These are phyloP conservation scores for Metrosideros polymorpha DNA, from an alignment of 441 rosid species.

Conservation along the genomic window DNA sequence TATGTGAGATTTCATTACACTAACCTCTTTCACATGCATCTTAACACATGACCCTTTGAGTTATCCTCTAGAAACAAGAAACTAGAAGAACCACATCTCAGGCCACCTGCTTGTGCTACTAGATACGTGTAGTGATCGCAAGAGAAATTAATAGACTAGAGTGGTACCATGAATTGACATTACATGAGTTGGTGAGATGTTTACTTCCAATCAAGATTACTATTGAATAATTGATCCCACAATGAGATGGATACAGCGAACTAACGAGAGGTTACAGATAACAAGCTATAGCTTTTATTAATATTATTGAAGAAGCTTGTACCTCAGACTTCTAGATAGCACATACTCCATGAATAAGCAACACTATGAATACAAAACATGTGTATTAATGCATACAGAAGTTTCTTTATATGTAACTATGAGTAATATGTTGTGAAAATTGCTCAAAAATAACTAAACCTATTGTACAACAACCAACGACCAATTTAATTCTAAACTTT, in stretches of 20 bases:
- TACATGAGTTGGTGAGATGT: not conserved
- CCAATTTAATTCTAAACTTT: not conserved
- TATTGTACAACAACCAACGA: accelerated
- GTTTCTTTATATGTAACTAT: not conserved
- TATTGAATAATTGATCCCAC: not conserved
- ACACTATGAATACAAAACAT: not conserved
- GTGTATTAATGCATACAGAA: not conserved
- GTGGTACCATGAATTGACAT: not conserved
- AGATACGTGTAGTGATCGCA: not conserved
- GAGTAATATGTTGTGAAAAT: not conserved
- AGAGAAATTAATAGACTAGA: not conserved
- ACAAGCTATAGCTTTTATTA: not conserved
- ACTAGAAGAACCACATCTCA: not conserved
- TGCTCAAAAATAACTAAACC: not conserved
- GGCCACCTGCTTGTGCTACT: not conserved
- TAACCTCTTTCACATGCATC: not conserved
- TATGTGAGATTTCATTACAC: not conserved
- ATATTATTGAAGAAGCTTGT: not conserved
- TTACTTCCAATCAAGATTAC: not conserved
- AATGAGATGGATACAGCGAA: not conserved
- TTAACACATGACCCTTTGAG: not conserved
- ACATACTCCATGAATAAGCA: not conserved
- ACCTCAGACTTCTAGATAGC: not conserved
- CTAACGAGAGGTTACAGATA: not conserved
- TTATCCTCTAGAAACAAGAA: not conserved